phyloP scores from a whole-genome alignment of 108 stramenopile genomes.

The Cafeteria roenbergensis region DNA sequence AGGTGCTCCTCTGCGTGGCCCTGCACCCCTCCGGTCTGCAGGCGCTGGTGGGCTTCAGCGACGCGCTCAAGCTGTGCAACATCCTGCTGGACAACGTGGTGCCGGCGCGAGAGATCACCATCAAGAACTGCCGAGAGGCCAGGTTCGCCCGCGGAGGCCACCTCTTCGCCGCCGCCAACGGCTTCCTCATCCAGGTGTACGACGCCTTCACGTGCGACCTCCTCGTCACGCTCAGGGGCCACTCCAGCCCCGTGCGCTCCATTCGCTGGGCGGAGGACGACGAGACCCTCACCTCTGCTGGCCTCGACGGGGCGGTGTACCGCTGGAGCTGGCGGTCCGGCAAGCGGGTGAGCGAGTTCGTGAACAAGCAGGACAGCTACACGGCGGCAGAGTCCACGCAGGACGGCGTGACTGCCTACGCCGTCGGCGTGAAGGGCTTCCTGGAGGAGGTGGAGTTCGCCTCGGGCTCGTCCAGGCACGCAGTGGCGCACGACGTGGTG shows the following conservation, averaged over 20 bases:
- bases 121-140: constrained; percentile 47
- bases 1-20: constrained; percentile 27
- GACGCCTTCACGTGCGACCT: constrained; percentile 46
- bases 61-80: constrained; percentile 43
- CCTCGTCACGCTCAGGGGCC: constrained; percentile 42
- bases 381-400: constrained; percentile 26
- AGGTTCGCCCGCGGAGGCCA: constrained; percentile 43
- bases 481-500: constrained; percentile 22
- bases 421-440: constrained; percentile 33
- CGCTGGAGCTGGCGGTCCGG: constrained; percentile 42
- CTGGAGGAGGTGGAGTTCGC: constrained; percentile 38
- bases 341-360: constrained; percentile 41
- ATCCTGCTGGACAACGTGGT: constrained; percentile 47
- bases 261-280: constrained; percentile 39
- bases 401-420: constrained; percentile 19
- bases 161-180: constrained; percentile 48
- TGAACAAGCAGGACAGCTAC: constrained; percentile 41
- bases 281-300: constrained; percentile 30
- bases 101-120: constrained; percentile 32
- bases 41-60: constrained; percentile 38
- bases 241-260: constrained; percentile 36
- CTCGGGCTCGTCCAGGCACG: constrained; percentile 16
- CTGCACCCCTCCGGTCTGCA: constrained; percentile 49
- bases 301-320: constrained; percentile 52
- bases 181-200: constrained; percentile 35